Conservation (phyloP, 331 rosid genomes). For the Malus hybrid region DNA sequence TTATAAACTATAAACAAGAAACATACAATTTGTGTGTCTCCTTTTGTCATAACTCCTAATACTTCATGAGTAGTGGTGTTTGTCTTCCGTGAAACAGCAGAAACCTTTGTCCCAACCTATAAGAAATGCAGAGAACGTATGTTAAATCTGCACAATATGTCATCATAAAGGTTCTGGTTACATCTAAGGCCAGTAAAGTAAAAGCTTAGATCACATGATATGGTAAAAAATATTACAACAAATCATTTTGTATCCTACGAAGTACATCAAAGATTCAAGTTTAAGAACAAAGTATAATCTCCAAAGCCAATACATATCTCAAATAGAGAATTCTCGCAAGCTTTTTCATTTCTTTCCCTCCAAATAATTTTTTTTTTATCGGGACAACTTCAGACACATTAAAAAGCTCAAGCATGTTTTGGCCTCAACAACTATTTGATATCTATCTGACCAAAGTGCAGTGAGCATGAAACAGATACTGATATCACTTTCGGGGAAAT, state of each 20-base stretch:
- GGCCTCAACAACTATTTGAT: too few species aligned
- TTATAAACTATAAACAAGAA: slow-evolving; percentile 1
- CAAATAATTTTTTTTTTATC: background rate
- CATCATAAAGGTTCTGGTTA: background rate
- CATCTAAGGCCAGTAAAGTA: background rate
- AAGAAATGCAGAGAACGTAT: slow-evolving; percentile 8
- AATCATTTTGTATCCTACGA: background rate
- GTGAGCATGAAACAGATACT: background rate
- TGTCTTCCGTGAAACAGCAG: slow-evolving; percentile 92
- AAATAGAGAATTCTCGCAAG: background rate
- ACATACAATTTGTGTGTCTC: slow-evolving; percentile 84
- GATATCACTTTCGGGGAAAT: background rate
- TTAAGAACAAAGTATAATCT: background rate
- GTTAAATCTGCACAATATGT: background rate
- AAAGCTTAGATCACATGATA: background rate
- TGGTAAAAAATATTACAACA: background rate
- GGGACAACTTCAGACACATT: background rate
- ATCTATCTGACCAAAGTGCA: background rate
- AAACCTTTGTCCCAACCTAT: slow-evolving; percentile 90
- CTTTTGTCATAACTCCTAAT: slow-evolving; percentile 77
- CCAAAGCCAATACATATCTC: background rate
- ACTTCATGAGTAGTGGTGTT: slow-evolving; percentile 95
- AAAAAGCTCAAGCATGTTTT: too few species aligned
- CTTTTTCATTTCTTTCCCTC: background rate
- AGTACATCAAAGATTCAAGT: background rate